Percentiles rank a stretch among this genome's conserved stretches.
These are phyloP conservation scores for Cordyceps pruinosa DNA, from an alignment of 2,329 filamentous ascomycete species.

Conservation along the genomic window DNA sequence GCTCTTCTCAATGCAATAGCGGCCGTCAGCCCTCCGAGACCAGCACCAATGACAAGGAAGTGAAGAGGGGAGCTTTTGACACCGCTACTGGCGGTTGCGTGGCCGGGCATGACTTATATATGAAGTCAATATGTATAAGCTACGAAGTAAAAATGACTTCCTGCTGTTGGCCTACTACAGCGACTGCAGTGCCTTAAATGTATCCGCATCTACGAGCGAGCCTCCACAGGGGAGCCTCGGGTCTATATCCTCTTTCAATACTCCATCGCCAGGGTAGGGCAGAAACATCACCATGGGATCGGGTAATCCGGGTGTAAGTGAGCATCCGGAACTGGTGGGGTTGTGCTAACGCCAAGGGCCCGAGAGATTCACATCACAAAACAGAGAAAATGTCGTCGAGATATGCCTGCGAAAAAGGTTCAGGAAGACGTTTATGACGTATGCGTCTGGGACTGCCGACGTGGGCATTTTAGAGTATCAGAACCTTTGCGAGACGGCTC, in stretches of 20 bases:
- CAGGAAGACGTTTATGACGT: not conserved
- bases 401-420: not conserved
- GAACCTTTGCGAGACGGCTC: too few species aligned
- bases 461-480: not conserved
- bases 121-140: not conserved
- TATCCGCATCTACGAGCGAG: too few species aligned
- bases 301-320: too few species aligned
- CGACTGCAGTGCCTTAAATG: too few species aligned
- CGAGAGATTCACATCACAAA: not conserved
- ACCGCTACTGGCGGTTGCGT: not conserved
- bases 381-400: not conserved
- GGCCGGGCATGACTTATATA: not conserved
- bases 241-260: not conserved
- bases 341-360: not conserved
- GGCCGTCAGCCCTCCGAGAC: constrained; percentile 46
- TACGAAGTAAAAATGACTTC: not conserved
- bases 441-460: not conserved
- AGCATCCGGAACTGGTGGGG: not conserved
- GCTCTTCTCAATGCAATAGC: constrained; percentile 46
- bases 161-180: too few species aligned
- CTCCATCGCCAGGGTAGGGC: too few species aligned
- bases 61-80: not conserved
- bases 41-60: constrained; percentile 29
- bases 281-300: too few species aligned
- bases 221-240: not conserved